Evolutionary conservation across 2,329 filamentous ascomycete species (phyloP), one percentile per base, ranked within the genome.

Genomic region (Teratosphaeria zuluensis): DNA sequence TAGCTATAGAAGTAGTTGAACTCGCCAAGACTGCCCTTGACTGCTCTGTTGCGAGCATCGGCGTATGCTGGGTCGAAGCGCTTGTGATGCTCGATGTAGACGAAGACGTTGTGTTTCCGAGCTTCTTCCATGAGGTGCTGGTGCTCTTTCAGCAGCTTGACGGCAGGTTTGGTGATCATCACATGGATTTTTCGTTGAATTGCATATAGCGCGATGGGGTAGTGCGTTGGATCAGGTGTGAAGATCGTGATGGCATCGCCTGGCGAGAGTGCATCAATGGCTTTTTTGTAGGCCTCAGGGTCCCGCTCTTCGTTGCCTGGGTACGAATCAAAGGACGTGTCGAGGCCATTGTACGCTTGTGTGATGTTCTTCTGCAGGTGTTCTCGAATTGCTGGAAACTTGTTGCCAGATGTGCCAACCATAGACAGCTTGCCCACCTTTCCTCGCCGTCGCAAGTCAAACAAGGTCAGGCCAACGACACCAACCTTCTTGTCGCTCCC

Each of bases 1-100:
- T 96, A 96, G 67, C 84, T 88, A 81, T 96, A 96, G 74, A 95
- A 96, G 81, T 96, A 96, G 80, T 95, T 96, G 84, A 96, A 96
- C 76, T 96, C 90, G 64, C 92, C 92, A 7, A 96, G 79, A 56
- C 55, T 63, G 46, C 69, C 69, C 35, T 80, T 84, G 70, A 84
- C 77, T 14, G 90, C 89, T 66, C 87, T 85, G 76, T 86, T 86
- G 55, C 86, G 84, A 14, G 92, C 92, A 73, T 96, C 92, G 14
- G 89, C 84, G 77, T 96, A 96, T 24, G 90, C 90, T 1, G 92
- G 92, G 73, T 96, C 92, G 76, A 87, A 96, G 59, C 92, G 90
- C 80, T 96, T 96, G 82, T 96, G 92, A 77, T 96, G 92, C 80
- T 96, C 92, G 68, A 96, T 81, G 77, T 90, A 96, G 64, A 96